Conservation (phyloP, 371 early-diverging fungal genomes). For the Encephalitozoon hellem region DNA sequence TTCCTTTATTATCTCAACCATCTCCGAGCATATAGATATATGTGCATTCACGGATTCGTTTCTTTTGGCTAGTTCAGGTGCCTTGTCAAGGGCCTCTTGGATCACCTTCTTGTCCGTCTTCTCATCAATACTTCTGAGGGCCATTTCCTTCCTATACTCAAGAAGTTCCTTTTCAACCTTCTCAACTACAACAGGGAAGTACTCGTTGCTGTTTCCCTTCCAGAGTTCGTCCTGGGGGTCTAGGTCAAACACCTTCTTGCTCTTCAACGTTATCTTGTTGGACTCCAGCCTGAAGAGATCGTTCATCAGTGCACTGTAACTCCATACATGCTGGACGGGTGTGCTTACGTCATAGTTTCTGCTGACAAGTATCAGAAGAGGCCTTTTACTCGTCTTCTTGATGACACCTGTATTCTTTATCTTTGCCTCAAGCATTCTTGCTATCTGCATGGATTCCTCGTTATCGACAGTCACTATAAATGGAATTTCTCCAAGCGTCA, state of each 20-base stretch:
- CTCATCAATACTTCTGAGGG: constrained; percentile 47
- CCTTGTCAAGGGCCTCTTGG: constrained; percentile 74
- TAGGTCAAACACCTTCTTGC: constrained; percentile 71
- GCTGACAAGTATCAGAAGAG: constrained; percentile 78
- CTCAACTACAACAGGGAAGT: constrained; percentile 91
- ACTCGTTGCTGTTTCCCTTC: constrained; percentile 75
- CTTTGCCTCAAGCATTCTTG: constrained; percentile 30
- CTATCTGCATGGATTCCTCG: background rate
- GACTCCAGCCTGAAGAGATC: constrained; percentile 82
- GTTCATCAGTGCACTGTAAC: constrained; percentile 84
- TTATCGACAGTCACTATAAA: constrained; percentile 27
- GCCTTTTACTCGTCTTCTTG: constrained; percentile 44
- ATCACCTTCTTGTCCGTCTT: constrained; percentile 48
- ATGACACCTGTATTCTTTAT: constrained; percentile 40
- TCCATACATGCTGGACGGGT: constrained; percentile 90
- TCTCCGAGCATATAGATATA: constrained; percentile 84
- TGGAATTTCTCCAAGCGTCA: constrained; percentile 68
- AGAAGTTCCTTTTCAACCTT: constrained; percentile 56
- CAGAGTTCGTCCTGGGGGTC: constrained; percentile 79
- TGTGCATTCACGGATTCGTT: constrained; percentile 89
- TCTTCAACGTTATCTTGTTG: constrained; percentile 67
- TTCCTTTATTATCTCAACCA: constrained; percentile 79
- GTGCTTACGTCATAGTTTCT: constrained; percentile 83
- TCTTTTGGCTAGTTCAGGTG: constrained; percentile 85
- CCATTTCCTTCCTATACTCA: constrained; percentile 60